These are phyloP conservation scores for Solanum megistacrolobum DNA, from an alignment of 257 asterid genomes.

Conservation along the genomic window DNA sequence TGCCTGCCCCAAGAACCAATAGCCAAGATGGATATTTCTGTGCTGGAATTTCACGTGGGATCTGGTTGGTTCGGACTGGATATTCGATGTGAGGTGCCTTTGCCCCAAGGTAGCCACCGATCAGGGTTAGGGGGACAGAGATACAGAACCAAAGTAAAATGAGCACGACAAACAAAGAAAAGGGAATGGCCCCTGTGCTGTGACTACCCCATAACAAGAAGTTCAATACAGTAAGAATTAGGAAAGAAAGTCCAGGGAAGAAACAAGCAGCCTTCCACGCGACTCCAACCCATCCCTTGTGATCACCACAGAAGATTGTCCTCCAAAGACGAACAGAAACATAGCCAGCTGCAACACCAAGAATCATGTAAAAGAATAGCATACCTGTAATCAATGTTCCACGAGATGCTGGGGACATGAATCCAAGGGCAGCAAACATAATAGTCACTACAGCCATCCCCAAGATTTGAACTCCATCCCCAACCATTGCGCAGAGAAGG, in stretches of 20 bases:
- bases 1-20: slow-evolving; percentile 81
- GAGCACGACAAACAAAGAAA: slow-evolving; percentile 51
- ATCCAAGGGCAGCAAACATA: slow-evolving; percentile 81
- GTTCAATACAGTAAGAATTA: slow-evolving; percentile 55
- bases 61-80: slow-evolving; percentile 79
- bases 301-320: slow-evolving; percentile 58
- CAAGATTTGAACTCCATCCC: slow-evolving; percentile 83
- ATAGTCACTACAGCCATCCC: slow-evolving; percentile 87
- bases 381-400: slow-evolving; percentile 78
- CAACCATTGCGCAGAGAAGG: slow-evolving; percentile 84
- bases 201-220: slow-evolving; percentile 81
- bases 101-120: slow-evolving; percentile 78
- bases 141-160: slow-evolving; percentile 82
- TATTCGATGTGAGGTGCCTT: slow-evolving; percentile 69
- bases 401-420: slow-evolving; percentile 94
- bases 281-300: slow-evolving; percentile 73
- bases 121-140: slow-evolving; percentile 71
- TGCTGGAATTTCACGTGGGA: slow-evolving; percentile 81
- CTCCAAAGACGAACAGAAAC: slow-evolving; percentile 83
- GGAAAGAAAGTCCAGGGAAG: slow-evolving; percentile 70
- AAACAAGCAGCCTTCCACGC: slow-evolving; percentile 80
- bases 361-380: slow-evolving; percentile 81
- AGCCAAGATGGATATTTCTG: slow-evolving; percentile 88
- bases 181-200: slow-evolving; percentile 89
- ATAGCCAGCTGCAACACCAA: slow-evolving; percentile 79